These are phyloP conservation scores for Naumovozyma baii DNA, from an alignment of 805 yeast species.

Conservation along the genomic window DNA sequence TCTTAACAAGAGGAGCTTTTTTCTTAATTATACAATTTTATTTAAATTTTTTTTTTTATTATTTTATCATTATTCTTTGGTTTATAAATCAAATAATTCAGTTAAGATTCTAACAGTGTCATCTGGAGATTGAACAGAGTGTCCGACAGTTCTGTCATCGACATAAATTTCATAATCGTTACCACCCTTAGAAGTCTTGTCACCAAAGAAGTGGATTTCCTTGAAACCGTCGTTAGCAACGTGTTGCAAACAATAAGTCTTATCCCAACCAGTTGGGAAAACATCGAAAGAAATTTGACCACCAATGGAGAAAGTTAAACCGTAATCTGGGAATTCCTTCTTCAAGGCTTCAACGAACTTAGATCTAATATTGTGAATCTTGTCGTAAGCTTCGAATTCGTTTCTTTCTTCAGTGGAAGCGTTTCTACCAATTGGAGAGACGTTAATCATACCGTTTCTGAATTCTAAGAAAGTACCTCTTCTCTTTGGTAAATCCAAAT, in stretches of 20 bases:
- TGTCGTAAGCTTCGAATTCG: constrained; percentile 82
- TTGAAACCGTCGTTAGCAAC: constrained; percentile 77
- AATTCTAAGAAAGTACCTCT: constrained; percentile 98
- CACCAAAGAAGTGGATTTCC: constrained; percentile 95
- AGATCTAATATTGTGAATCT: constrained; percentile 70
- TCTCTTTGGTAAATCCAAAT: constrained; percentile 86
- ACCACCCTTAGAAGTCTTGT: constrained; percentile 94
- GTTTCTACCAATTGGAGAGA: constrained; percentile 97
- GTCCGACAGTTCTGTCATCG: constrained; percentile 92
- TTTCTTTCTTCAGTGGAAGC: constrained; percentile 90
- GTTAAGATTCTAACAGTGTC: constrained; percentile 82
- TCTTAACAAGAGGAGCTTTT: constrained; percentile 31
- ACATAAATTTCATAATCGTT: constrained; percentile 94
- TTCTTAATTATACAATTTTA: neutral
- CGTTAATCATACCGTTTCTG: constrained; percentile 98
- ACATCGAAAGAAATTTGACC: constrained; percentile 99
- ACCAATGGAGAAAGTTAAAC: constrained; percentile 93
- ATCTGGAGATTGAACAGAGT: constrained; percentile 78
- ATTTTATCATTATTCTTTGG: neutral
- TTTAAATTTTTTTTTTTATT: no score
- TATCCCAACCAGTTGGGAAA: constrained; percentile 99
- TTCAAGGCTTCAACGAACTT: constrained; percentile 77
- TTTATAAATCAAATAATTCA: constrained; percentile 51
- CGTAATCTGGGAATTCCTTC: constrained; percentile 71
- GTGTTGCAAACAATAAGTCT: constrained; percentile 94